Percentiles rank a stretch among this genome's conserved stretches.
Evolutionary conservation across 306 rosid species (phyloP).

Genomic region (Corylus heterophylla): DNA sequence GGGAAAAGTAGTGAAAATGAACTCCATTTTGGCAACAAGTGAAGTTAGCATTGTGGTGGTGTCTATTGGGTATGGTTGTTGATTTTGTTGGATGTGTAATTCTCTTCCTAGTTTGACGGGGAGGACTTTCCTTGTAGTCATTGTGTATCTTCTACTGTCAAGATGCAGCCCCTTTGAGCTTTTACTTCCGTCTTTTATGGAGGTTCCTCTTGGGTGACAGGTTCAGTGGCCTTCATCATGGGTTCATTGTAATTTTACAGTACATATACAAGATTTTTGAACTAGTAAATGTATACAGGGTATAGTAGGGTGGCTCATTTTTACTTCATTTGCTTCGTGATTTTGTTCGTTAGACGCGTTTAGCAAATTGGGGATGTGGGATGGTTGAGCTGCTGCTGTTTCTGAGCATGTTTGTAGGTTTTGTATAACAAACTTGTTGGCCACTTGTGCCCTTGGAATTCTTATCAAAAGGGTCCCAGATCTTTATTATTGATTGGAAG

Average conservation of each 20-base stretch:
- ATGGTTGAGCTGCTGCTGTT: conserved; percentile 38
- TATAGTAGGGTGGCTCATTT: conserved; percentile 53
- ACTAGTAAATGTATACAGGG: conserved; percentile 66
- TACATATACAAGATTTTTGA: conserved; percentile 66
- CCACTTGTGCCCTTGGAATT: conserved; percentile 10
- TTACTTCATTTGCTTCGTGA: conserved; percentile 34
- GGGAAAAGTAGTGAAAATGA: conserved; percentile 31
- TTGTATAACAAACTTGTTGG: conserved; percentile 37
- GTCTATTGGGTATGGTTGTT: conserved; percentile 48
- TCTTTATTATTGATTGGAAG: neutral
- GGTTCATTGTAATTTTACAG: conserved; percentile 49
- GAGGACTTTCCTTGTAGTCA: conserved; percentile 38
- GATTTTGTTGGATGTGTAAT: conserved; percentile 59
- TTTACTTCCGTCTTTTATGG: conserved; percentile 40
- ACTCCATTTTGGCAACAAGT: conserved; percentile 46
- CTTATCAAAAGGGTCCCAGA: neutral
- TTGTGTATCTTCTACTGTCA: conserved; percentile 38
- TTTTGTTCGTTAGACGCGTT: conserved; percentile 35
- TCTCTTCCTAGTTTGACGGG: conserved; percentile 54
- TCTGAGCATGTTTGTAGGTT: conserved; percentile 11
- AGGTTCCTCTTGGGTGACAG: conserved; percentile 44
- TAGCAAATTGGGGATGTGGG: conserved; percentile 34
- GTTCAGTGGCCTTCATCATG: conserved; percentile 44
- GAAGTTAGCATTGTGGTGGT: conserved; percentile 46
- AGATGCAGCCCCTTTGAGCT: conserved; percentile 41